phyloP scores from a whole-genome alignment of 768 basidiomycete species.

The Imleria badia region DNA sequence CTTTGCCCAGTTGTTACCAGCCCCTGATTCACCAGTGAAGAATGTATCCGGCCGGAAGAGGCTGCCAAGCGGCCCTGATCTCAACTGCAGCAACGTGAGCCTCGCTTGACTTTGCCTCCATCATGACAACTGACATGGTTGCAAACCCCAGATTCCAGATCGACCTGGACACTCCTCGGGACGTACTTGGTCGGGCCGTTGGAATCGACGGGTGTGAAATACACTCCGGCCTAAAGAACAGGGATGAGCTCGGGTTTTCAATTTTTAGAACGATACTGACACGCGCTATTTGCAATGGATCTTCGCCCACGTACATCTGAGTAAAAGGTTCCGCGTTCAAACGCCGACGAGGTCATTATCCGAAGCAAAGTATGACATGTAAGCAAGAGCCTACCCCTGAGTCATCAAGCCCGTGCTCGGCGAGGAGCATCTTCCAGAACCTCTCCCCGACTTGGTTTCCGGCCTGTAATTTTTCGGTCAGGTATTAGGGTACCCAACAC shows the following conservation, averaged over 20 bases:
- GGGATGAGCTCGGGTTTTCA: neutral
- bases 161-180: conserved; percentile 86
- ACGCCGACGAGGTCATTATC: conserved; percentile 16
- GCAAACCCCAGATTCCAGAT: conserved; percentile 86
- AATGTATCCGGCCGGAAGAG: conserved; percentile 91
- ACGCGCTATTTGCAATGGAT: conserved; percentile 71
- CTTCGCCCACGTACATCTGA: conserved; percentile 69
- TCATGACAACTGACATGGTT: conserved; percentile 54
- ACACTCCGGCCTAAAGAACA: conserved; percentile 64
- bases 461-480: conserved; percentile 43
- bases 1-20: conserved; percentile 97
- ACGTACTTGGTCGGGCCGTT: conserved; percentile 69
- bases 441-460: conserved; percentile 79
- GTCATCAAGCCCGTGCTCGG: conserved; percentile 80
- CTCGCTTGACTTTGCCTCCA: neutral
- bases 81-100: conserved; percentile 45
- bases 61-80: conserved; percentile 63
- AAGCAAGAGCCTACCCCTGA: conserved; percentile 50
- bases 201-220: conserved; percentile 70
- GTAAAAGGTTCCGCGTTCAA: conserved; percentile 5
- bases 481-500: conserved; percentile 11
- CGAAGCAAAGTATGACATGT: conserved; percentile 4
- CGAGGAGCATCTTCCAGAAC: conserved; percentile 88
- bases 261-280: conserved; percentile 41
- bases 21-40: conserved; percentile 57